These are phyloP conservation scores for Elasticomyces elasticus DNA, from an alignment of 495 filamentous ascomycete genomes.

Conservation along the genomic window DNA sequence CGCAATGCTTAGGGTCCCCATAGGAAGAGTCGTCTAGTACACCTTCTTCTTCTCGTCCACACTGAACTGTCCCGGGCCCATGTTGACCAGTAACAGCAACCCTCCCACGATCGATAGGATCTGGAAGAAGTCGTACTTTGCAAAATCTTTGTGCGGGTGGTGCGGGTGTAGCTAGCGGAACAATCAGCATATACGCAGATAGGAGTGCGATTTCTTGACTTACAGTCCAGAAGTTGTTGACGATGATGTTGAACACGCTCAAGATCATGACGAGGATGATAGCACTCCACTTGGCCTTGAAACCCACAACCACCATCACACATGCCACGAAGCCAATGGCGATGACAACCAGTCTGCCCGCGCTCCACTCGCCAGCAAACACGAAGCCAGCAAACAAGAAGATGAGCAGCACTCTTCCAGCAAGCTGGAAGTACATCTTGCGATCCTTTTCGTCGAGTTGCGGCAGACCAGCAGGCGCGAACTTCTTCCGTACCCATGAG, in stretches of 20 bases:
- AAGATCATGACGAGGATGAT: conserved; percentile 87
- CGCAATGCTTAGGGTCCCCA: neutral
- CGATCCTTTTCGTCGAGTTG: conserved; percentile 95
- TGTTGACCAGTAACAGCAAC: conserved; percentile 91
- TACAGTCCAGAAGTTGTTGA: conserved; percentile 99
- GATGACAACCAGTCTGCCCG: conserved; percentile 74
- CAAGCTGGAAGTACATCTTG: conserved; percentile 99
- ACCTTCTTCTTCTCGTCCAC: conserved; percentile 99
- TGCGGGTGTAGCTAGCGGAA: conserved; percentile 75
- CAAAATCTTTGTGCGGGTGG: conserved; percentile 98
- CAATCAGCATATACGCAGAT: conserved; percentile 3
- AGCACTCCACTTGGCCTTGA: conserved; percentile 98
- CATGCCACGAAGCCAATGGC: conserved; percentile 79
- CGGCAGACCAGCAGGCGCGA: conserved; percentile 89
- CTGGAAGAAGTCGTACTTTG: conserved; percentile 99
- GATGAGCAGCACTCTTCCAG: conserved; percentile 89
- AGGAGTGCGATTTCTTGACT: conserved; percentile 31
- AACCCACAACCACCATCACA: conserved; percentile 97
- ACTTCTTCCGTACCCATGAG: conserved; percentile 94
- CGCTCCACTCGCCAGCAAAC: conserved; percentile 84
- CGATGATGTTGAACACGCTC: conserved; percentile 89
- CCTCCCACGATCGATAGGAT: conserved; percentile 98
- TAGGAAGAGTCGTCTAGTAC: conserved; percentile 46
- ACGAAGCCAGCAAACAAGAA: conserved; percentile 96
- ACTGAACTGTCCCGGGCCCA: conserved; percentile 92